Evolutionary conservation across 169 alveolate species (phyloP).

Genomic region (Cryptosporidium sp.): DNA sequence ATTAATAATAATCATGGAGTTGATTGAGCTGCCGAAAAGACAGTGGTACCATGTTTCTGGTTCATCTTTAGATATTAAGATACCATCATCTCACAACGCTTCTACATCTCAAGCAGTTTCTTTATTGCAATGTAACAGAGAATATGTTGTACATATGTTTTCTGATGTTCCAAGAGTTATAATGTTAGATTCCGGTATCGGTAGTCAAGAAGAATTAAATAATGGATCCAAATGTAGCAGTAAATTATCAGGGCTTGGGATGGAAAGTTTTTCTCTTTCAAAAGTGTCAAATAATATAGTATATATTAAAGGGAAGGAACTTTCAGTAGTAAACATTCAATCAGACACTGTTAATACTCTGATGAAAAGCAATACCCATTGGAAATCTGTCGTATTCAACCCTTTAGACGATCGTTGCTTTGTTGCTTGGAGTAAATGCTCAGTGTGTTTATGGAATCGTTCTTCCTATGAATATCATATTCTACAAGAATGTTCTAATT

Average conservation of each 20-base stretch:
- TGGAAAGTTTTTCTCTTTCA: slow-evolving; percentile 48
- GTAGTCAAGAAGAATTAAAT: slow-evolving; percentile 31
- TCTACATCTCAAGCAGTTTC: slow-evolving; percentile 37
- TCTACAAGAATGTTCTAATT: slow-evolving; percentile 24
- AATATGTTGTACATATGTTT: slow-evolving; percentile 66
- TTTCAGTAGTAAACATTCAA: slow-evolving; percentile 52
- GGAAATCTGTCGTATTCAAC: slow-evolving; percentile 48
- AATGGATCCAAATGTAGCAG: slow-evolving; percentile 66
- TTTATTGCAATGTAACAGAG: slow-evolving; percentile 53
- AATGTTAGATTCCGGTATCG: slow-evolving; percentile 45
- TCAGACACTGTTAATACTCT: slow-evolving; percentile 26
- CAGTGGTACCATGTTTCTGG: slow-evolving; percentile 39
- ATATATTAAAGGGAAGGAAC: slow-evolving; percentile 37
- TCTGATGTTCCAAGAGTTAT: slow-evolving; percentile 66
- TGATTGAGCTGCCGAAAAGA: slow-evolving; percentile 20
- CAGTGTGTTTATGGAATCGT: slow-evolving; percentile 46
- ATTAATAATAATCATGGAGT: slow-evolving; percentile 30
- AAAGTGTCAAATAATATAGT: slow-evolving; percentile 38
- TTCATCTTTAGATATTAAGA: slow-evolving; percentile 3
- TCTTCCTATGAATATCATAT: slow-evolving; percentile 29
- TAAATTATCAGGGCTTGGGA: slow-evolving; percentile 58
- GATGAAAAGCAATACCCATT: neutral
- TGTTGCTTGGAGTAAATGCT: slow-evolving; percentile 51
- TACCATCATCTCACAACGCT: slow-evolving; percentile 29
- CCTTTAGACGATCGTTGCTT: slow-evolving; percentile 58